Evolutionary conservation across 2,329 filamentous ascomycete species (phyloP), one percentile per base, ranked within the genome.

Genomic region (Akanthomyces lecanii): DNA sequence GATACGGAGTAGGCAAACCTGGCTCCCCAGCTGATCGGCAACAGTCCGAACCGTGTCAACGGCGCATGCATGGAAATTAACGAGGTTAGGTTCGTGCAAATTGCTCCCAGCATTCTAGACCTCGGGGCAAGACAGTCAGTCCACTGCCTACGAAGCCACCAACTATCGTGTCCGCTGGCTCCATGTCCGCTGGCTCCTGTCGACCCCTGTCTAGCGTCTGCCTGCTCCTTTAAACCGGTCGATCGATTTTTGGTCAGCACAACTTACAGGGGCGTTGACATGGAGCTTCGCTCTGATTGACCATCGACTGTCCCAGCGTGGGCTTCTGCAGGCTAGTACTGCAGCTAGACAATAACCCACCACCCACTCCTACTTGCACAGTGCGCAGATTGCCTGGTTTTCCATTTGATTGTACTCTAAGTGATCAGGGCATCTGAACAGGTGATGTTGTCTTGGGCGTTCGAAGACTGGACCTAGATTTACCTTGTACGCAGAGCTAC

Each of bases 201-300:
- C 5, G 21, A 33, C 25, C 58, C 58, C 28, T 61, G 58, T 21
- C 58, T 61, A 53, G 57, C 25, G 57, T n/a, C 57, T 52, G 36
- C 11, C 21, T 33, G 18, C 11, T 45, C 36, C 28, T 51, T 25
- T 14, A 54, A 54, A 48, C 36, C 21, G 28, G 62, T 54, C 62
- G 62, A 63, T 63, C 55, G 62, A 63, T 57, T 63, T 57, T 55
- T 51, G 48, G 30, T 28, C 55, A 59, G 55, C 38, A n/a, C 33
- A 21, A 11, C n/a, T 53, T 48, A 36, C 55, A 60, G 42, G 62
- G 42, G 21, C 21, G 30, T n/a, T 23, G 48, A 47, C 28, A 60
- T 40, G 38, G 51, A 47, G 5, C 54, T n/a, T 53, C n/a, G 7
- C 40, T 53, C 36, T 54, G 54, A 59, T 58, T 63, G 55, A 61